Evolutionary conservation across 1,139 yeast genomes (phyloP).

Genomic region (Pichia norvegensis): DNA sequence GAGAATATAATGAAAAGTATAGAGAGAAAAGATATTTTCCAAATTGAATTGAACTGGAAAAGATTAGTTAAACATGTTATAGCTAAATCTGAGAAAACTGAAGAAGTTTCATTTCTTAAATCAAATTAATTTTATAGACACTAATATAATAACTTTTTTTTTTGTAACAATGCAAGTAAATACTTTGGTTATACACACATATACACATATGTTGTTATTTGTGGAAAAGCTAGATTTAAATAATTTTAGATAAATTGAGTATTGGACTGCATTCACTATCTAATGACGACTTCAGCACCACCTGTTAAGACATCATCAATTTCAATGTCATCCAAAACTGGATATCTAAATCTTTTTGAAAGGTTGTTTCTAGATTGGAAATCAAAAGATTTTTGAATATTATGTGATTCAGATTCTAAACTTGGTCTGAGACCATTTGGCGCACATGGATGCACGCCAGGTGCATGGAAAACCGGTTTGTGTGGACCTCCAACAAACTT

Average conservation of each 20-base stretch:
- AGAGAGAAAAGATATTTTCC: slow-evolving; percentile 10
- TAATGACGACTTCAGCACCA: slow-evolving; percentile 47
- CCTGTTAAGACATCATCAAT: slow-evolving; percentile 68
- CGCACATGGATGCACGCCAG: slow-evolving; percentile 42
- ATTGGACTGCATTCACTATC: slow-evolving; percentile 1
- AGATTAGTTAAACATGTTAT: slow-evolving; percentile 12
- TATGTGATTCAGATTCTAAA: slow-evolving; percentile 7
- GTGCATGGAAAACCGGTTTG: slow-evolving; percentile 15
- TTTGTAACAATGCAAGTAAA: background rate
- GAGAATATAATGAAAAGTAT: slow-evolving; percentile 25
- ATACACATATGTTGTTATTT: too few relatives aligned
- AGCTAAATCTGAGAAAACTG: slow-evolving; percentile 2
- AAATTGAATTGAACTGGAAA: slow-evolving; percentile 15
- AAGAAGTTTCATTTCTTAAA: background rate
- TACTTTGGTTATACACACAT: too few relatives aligned
- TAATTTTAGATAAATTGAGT: background rate
- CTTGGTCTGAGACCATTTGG: slow-evolving; percentile 46
- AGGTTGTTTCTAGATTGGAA: slow-evolving; percentile 50
- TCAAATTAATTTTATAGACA: background rate
- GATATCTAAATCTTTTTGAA: slow-evolving; percentile 64
- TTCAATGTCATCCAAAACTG: slow-evolving; percentile 54
- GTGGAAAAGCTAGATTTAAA: too few relatives aligned
- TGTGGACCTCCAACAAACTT: slow-evolving; percentile 54
- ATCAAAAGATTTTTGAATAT: slow-evolving; percentile 15
- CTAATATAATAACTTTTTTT: too few relatives aligned